Conservation (phyloP, 139 green algal species). For the Trebouxia sp. region DNA sequence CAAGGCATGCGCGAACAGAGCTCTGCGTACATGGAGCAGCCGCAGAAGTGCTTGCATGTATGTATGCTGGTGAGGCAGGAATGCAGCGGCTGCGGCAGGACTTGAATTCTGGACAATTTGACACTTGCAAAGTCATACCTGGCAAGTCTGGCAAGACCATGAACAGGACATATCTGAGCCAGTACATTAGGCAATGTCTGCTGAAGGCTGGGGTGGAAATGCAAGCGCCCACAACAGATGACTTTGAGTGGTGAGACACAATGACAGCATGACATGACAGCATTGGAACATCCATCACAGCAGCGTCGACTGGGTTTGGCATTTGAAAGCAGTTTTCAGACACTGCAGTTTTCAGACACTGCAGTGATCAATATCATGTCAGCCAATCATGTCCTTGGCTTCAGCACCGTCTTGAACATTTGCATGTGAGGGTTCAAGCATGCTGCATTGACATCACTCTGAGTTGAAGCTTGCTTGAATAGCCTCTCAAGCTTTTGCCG, state of each 20-base stretch:
- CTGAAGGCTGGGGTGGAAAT: neutral
- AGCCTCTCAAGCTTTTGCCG: neutral
- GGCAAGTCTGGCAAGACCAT: constrained; percentile 17
- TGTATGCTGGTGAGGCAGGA: neutral
- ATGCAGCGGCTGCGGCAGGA: constrained; percentile 8
- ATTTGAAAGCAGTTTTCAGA: no score
- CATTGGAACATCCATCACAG: neutral
- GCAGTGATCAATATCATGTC: no score
- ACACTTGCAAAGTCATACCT: neutral
- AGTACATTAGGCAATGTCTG: neutral
- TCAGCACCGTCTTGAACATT: no score
- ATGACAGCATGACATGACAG: neutral
- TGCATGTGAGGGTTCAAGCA: no score
- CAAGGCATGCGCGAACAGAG: neutral
- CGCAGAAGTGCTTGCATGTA: constrained; percentile 1
- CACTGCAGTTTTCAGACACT: no score
- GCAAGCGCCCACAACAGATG: neutral
- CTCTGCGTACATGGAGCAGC: constrained; percentile 5
- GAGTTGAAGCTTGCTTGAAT: no score
- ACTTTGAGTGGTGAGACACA: constrained; percentile 10
- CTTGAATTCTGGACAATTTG: neutral
- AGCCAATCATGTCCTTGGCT: no score
- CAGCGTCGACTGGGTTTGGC: no score
- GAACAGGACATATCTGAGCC: constrained; percentile 12
- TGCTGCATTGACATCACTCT: no score